These are phyloP conservation scores for Penicillium riverlandense DNA, from an alignment of 495 filamentous ascomycete genomes.

Conservation along the genomic window DNA sequence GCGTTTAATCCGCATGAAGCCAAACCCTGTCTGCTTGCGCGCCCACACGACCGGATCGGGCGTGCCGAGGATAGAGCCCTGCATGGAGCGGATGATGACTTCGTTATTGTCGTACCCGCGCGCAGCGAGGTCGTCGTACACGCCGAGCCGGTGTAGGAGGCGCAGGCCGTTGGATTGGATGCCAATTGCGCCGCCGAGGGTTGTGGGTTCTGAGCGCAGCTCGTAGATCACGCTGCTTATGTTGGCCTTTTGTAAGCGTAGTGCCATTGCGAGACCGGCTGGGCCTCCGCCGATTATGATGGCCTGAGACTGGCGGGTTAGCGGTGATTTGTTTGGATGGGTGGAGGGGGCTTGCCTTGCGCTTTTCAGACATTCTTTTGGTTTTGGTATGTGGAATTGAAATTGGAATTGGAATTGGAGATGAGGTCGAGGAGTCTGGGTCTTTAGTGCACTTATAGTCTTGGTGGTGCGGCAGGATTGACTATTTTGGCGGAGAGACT, in stretches of 20 bases:
- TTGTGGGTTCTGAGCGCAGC: slow-evolving; percentile 23
- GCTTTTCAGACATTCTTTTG: slow-evolving; percentile 1
- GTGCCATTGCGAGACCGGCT: slow-evolving; percentile 21
- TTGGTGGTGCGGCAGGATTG: too few relatives aligned
- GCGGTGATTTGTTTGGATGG: not conserved
- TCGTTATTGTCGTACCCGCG: slow-evolving; percentile 16
- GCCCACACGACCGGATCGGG: slow-evolving; percentile 12
- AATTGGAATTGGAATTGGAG: not conserved
- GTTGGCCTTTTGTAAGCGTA: slow-evolving; percentile 20
- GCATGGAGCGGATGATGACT: slow-evolving; percentile 21
- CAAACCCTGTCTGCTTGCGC: slow-evolving; percentile 17
- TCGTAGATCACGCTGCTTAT: slow-evolving; percentile 24
- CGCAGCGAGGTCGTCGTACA: slow-evolving; percentile 20
- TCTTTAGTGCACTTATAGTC: too few relatives aligned
- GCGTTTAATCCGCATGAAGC: slow-evolving; percentile 29
- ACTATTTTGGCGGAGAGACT: not conserved
- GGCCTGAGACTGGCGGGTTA: slow-evolving; percentile 1
- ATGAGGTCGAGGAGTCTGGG: not conserved
- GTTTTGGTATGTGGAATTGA: not conserved
- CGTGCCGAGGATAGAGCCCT: slow-evolving; percentile 16
- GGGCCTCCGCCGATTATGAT: slow-evolving; percentile 54
- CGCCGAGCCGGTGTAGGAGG: slow-evolving; percentile 31
- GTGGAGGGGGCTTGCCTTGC: slow-evolving; percentile 5
- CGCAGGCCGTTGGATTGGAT: slow-evolving; percentile 43
- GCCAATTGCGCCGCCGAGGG: slow-evolving; percentile 40